phyloP scores from a whole-genome alignment of 371 early-diverging fungal species.

The Dinochytrium kinnereticum region DNA sequence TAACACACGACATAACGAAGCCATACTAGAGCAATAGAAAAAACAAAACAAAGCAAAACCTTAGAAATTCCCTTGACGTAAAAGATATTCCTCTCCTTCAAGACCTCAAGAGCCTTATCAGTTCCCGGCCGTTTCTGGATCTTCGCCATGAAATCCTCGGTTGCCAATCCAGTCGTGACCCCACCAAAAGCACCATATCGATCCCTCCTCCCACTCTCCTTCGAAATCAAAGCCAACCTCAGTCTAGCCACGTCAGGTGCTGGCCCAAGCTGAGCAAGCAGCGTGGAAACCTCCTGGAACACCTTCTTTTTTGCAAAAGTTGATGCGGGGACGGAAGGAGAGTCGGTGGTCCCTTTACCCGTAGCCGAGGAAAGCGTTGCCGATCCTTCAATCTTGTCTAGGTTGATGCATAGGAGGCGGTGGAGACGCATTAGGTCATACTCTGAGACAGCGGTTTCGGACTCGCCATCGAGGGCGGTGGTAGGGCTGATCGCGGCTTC shows the following conservation, averaged over 20 bases:
- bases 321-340: not conserved
- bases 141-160: constrained; percentile 23
- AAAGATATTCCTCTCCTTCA: constrained; percentile 67
- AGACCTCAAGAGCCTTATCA: constrained; percentile 45
- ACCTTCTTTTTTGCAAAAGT: constrained; percentile 19
- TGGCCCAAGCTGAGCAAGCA: constrained; percentile 86
- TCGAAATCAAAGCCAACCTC: constrained; percentile 26
- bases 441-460: constrained; percentile 15
- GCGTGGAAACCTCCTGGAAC: constrained; percentile 77
- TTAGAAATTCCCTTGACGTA: constrained; percentile 80
- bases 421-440: constrained; percentile 45
- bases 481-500: constrained; percentile 15
- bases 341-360: not conserved
- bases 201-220: constrained; percentile 16
- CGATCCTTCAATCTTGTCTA: constrained; percentile 46
- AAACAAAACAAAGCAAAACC: constrained; percentile 76
- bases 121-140: constrained; percentile 44
- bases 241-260: constrained; percentile 65
- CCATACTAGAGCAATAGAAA: constrained; percentile 80
- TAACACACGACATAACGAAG: no score
- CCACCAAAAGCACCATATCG: not conserved
- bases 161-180: not conserved
- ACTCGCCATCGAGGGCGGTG: not conserved
- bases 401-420: constrained; percentile 43
- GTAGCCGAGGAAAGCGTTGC: not conserved